A percentile compares a stretch with the other conserved stretches of the same genome.
phyloP scores from a whole-genome alignment of 768 basidiomycete species.

The Lactarius hengduanensis region DNA sequence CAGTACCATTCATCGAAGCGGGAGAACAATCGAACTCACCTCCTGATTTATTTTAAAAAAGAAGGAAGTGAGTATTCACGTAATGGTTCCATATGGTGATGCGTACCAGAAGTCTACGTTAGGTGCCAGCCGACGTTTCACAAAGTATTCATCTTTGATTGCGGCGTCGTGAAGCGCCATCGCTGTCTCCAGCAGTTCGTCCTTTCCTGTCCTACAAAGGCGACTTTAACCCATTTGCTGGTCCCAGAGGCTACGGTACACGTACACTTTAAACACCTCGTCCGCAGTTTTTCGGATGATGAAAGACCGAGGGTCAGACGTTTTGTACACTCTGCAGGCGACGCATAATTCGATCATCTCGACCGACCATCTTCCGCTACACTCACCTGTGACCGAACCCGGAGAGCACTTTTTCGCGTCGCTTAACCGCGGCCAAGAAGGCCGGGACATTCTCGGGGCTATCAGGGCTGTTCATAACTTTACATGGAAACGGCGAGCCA shows the following conservation, averaged over 20 bases:
- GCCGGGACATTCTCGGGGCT: conserved; percentile 83
- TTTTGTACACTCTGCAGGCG: conserved; percentile 62
- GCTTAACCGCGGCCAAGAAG: conserved; percentile 85
- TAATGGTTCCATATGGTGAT: neutral
- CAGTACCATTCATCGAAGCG: neutral
- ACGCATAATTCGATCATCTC: conserved; percentile 1
- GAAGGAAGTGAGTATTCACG: conserved; percentile 8
- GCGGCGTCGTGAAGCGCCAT: conserved; percentile 87
- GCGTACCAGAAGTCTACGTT: conserved; percentile 90
- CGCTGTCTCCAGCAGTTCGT: conserved; percentile 83
- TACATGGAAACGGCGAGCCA: neutral
- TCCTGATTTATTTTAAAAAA: conserved; percentile 42
- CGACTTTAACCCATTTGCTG: conserved; percentile 4
- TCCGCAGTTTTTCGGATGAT: conserved; percentile 89
- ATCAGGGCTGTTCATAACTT: conserved; percentile 10
- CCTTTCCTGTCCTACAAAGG: conserved; percentile 67
- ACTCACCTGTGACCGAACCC: conserved; percentile 85
- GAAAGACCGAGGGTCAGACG: conserved; percentile 87
- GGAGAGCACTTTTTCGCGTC: conserved; percentile 82
- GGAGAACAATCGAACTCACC: conserved; percentile 35
- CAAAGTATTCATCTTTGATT: conserved; percentile 89
- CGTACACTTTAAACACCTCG: conserved; percentile 87
- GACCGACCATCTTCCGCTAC: neutral
- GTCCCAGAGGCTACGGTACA: conserved; percentile 16
- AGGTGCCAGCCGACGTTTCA: conserved; percentile 75